A percentile compares a stretch with the other conserved stretches of the same genome.
Evolutionary conservation across 805 yeast species (phyloP).

Genomic region (Wickerhamomyces strasburgensis): DNA sequence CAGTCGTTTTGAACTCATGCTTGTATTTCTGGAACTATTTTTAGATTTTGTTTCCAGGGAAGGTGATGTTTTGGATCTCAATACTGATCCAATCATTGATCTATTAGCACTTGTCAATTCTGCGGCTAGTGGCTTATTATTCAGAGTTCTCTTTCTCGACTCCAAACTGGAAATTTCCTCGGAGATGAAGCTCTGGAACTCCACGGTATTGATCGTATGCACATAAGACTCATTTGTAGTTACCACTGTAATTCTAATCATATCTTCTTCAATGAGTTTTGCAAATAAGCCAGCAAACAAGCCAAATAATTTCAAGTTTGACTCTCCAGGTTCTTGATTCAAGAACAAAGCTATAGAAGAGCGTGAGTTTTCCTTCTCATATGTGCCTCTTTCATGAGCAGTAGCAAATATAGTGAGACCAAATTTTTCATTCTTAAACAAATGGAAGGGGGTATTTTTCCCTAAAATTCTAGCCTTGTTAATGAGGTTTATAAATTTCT

Average conservation of each 20-base stretch:
- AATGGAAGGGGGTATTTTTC: constrained; percentile 81
- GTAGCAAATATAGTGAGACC: constrained; percentile 51
- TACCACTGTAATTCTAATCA: constrained; percentile 21
- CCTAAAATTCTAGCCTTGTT: constrained; percentile 68
- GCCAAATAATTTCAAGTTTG: constrained; percentile 31
- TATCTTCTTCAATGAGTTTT: constrained; percentile 32
- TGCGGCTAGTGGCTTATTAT: constrained; percentile 7
- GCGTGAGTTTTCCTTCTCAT: constrained; percentile 48
- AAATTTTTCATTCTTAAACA: constrained; percentile 50
- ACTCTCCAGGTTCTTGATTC: constrained; percentile 43
- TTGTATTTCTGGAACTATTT: constrained; percentile 1
- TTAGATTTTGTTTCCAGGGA: neutral
- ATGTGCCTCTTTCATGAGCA: constrained; percentile 59
- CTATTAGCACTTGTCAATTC: constrained; percentile 10
- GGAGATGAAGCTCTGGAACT: constrained; percentile 33
- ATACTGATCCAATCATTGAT: constrained; percentile 3
- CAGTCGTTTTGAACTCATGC: constrained; percentile 11
- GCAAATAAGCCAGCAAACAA: constrained; percentile 48
- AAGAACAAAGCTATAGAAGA: constrained; percentile 65
- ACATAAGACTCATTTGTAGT: constrained; percentile 22
- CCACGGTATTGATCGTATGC: constrained; percentile 26
- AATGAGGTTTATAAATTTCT: constrained; percentile 48
- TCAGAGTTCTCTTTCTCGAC: constrained; percentile 13
- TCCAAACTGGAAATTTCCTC: constrained; percentile 33
- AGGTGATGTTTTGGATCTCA: neutral